Base-by-base conservation (phyloP, 2,329 filamentous ascomycete species). In the Fusarium tupiense region DNA sequence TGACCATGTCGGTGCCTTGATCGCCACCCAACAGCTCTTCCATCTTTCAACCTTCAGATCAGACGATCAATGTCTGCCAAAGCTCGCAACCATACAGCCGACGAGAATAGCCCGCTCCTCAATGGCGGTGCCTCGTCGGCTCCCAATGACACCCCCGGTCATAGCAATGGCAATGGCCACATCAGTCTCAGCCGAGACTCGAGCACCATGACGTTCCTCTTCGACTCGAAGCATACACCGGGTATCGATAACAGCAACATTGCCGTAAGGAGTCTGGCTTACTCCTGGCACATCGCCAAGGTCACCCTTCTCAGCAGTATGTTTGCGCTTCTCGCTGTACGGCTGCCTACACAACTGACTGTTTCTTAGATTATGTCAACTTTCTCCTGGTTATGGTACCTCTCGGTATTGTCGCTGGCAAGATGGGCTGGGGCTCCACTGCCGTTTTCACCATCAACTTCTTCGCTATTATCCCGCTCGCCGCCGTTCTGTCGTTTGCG, bases 381-480 rank as follows among this genome's bases (percentile, higher is more conserved):
- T 88, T 92, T 73, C 86, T 92, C 61, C 91, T 96, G 73, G 86
- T 94, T 69, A 91, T 92, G 78, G 93, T 95, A 14, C 93, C 93
- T 16, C 81, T 94, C 47, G 93, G 93, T 70, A 93, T 95, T 71
- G 78, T 91, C 61, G 90, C 92, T 67, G 93, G 92, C 67, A 83
- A 85, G 20, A 77, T 89, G 68, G 84, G 85, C 53, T 93, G 92
- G 91, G 86, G 87, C 78, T 88, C 93, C 3, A 89, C 91, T 17
- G 88, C 89, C 63, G 88, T 94, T 73, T 95, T 95, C 82, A 85
- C 90, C 56, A 88, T 95, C 81, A 95, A 95, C 84, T 95, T 95
- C 84, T 88, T 95, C 76, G 93, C 93, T 76, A 94, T 95, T 74
- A 91, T 95, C 71, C 93, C 93, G 6, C 87, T 95, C 43, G 92